Percentiles rank a stretch among this genome's conserved stretches.
Conservation (phyloP, 2,329 filamentous ascomycete genomes). For the Aspergillus tubingensis region DNA sequence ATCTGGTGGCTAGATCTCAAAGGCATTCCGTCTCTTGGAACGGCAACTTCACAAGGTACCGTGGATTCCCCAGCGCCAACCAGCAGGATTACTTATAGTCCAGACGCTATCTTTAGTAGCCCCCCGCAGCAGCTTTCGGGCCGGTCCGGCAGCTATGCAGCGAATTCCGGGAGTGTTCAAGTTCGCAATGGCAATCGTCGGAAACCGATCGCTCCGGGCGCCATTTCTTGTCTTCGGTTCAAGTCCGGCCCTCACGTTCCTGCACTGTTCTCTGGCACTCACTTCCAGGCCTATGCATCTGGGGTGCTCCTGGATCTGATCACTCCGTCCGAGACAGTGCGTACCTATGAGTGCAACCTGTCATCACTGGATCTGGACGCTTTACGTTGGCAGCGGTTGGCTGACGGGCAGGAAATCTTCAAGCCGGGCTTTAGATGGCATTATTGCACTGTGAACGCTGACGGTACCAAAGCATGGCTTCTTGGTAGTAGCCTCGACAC, state of each 20-base stretch:
- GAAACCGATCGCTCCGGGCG: conserved; percentile 69
- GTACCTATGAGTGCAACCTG: conserved; percentile 82
- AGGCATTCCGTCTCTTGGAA: conserved; percentile 81
- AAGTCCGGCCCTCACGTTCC: conserved; percentile 83
- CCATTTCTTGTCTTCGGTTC: conserved; percentile 88
- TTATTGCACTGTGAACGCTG: conserved; percentile 93
- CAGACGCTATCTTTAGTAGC: conserved; percentile 41
- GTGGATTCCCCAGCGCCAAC: conserved; percentile 44
- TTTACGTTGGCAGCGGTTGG: conserved; percentile 90
- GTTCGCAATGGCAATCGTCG: conserved; percentile 55
- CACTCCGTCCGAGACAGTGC: conserved; percentile 85
- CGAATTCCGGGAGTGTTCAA: conserved; percentile 66
- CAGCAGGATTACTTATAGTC: conserved; percentile 40
- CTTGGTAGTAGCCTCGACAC: conserved; percentile 84
- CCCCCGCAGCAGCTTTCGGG: conserved; percentile 37
- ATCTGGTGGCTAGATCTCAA: conserved; percentile 97
- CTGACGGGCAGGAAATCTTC: conserved; percentile 92
- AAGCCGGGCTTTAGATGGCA: conserved; percentile 93
- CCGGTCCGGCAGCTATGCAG: conserved; percentile 63
- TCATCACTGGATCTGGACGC: conserved; percentile 85
- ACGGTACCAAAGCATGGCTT: conserved; percentile 94
- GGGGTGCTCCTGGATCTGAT: conserved; percentile 92
- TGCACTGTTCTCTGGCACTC: conserved; percentile 83
- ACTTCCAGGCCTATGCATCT: conserved; percentile 94
- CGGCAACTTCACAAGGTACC: conserved; percentile 61